Conservation (phyloP, 2,329 filamentous ascomycete genomes). For the Cercospora brassicicola region DNA sequence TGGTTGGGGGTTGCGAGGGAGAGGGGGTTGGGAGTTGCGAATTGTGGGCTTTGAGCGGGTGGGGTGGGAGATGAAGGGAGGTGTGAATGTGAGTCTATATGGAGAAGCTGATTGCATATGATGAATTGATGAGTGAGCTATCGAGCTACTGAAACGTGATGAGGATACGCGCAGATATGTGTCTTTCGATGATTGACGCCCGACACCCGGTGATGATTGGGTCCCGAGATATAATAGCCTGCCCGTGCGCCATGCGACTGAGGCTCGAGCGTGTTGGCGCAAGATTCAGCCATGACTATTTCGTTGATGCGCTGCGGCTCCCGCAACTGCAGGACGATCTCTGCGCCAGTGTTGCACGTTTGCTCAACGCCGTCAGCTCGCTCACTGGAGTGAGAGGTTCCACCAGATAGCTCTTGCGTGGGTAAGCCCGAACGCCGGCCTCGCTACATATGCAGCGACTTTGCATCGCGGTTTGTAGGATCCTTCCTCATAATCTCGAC, state of each 20-base stretch:
- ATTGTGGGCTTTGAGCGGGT: conserved; percentile 50
- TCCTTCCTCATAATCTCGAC: not conserved
- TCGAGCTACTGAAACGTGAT: not conserved
- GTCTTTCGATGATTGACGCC: too few species aligned
- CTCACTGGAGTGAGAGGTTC: not conserved
- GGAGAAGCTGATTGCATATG: not conserved
- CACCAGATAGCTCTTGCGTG: not conserved
- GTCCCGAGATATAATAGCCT: too few species aligned
- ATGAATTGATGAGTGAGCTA: not conserved
- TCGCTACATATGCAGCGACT: not conserved
- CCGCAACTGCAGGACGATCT: too few species aligned
- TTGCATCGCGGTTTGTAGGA: not conserved
- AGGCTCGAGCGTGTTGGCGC: too few species aligned
- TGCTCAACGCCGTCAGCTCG: not conserved
- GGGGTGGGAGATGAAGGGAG: not conserved
- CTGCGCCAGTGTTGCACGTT: too few species aligned
- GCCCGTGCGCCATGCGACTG: too few species aligned
- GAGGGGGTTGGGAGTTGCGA: conserved; percentile 51
- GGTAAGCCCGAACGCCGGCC: not conserved
- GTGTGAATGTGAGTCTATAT: not conserved
- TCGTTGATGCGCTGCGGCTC: too few species aligned
- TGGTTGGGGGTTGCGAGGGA: conserved; percentile 53
- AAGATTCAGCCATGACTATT: too few species aligned
- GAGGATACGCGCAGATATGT: too few species aligned
- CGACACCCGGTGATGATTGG: too few species aligned